phyloP scores from a whole-genome alignment of 2,329 filamentous ascomycete genomes.

The Elsinoe ampelina region DNA sequence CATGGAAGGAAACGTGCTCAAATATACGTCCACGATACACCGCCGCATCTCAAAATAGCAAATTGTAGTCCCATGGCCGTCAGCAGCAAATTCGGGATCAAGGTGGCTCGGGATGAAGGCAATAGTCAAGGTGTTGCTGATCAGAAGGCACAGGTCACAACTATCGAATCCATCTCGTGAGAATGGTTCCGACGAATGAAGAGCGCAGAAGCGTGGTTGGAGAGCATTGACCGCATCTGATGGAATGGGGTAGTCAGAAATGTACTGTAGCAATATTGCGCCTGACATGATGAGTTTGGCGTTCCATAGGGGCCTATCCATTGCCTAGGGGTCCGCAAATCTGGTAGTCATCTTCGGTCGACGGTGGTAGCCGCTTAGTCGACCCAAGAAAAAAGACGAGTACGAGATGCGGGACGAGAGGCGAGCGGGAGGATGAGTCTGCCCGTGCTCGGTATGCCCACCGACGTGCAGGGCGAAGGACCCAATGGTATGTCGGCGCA shows the following conservation, averaged over 20 bases:
- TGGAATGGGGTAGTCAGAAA: constrained; percentile 6
- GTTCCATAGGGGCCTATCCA: neutral
- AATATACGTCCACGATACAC: neutral
- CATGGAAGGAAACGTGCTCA: constrained; percentile 6
- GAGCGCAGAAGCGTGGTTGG: neutral
- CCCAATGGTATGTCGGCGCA: neutral
- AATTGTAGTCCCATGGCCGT: neutral
- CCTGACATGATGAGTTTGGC: constrained; percentile 4
- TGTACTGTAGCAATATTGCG: neutral
- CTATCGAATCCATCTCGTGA: constrained; percentile 11
- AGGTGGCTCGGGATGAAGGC: neutral
- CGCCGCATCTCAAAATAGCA: constrained; percentile 6
- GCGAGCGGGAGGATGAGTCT: neutral
- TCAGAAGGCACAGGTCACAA: constrained; percentile 13
- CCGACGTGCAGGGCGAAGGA: neutral
- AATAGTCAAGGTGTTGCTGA: constrained; percentile 14
- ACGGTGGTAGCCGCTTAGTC: neutral
- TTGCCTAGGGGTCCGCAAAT: constrained; percentile 2
- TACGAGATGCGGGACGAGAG: constrained; percentile 7
- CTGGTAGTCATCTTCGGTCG: constrained; percentile 1
- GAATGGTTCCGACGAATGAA: neutral
- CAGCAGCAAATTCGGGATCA: neutral
- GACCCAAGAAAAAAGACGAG: constrained; percentile 1
- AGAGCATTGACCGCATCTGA: neutral
- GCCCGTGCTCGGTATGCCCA: neutral